Base-by-base conservation (phyloP, 2,329 filamentous ascomycete genomes). In the Laburnicola sp. region DNA sequence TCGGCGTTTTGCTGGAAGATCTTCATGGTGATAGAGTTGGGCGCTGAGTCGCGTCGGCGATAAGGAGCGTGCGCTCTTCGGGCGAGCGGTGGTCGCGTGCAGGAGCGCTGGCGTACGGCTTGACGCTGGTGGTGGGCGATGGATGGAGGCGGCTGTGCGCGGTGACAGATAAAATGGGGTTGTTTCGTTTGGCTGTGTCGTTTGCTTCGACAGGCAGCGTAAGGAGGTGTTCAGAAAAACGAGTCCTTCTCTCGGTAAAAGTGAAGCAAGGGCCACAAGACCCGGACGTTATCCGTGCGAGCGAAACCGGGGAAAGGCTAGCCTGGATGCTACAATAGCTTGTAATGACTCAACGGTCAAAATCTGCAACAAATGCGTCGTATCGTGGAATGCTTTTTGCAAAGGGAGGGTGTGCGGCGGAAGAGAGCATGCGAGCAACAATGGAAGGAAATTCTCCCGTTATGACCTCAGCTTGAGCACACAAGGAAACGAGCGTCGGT, bases 1-100 rank as follows among this genome's bases (percentile, higher is more conserved):
- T 91, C 91, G 76, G 91, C 89, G 34, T 81, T 80, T 68, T 91
- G 95, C 64, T 90, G 89, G 70, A 97, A 97, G 76, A 97, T 89
- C 82, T 95, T 96, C 94, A 99, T 97, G 9, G 44, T 49, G 40
- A 31, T 47, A n/a, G n/a, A n/a, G 36, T 39, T 16, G 8, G 56
- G 49, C 31, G 50, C 42, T n/a, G 36, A 54, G n/a, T 40, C 44
- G 38, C 37, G 49, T 36, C 34, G 53, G 44, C 34, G 41, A 45
- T 50, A 48, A 49, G 44, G 50, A 45, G 42, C 8, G 28, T 40
- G 10, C 35, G 9, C 36, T 23, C 34, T n/a, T 46, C 26, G 26
- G 22, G 30, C 28, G 28, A 30, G 25, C 9, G 31, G 44, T 23
- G 27, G 21, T 35, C 30, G 42, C 31, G 41, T 42, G 37, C 10